Evolutionary conservation across 2,329 filamentous ascomycete genomes (phyloP), one percentile per base, ranked within the genome.

Genomic region (Xylariaceae sp.): DNA sequence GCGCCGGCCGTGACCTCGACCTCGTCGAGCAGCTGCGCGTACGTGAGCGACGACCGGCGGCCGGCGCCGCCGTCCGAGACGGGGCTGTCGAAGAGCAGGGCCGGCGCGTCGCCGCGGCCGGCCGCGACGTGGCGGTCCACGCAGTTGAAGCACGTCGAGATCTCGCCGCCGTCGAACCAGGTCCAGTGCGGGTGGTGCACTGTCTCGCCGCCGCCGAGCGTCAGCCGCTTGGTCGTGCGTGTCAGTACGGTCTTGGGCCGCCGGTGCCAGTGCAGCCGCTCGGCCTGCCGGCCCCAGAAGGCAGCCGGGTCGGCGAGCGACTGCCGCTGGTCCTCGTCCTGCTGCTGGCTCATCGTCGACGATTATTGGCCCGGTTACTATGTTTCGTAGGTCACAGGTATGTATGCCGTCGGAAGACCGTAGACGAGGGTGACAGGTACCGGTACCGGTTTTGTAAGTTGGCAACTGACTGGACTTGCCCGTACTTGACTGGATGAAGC

Each of bases 141-240:
- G 55, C 87, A 93, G 57, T 95, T 96, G 66, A 87, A 94, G 46
- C 83, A 87, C 0, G 87, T 94, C 24, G 83, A 92, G 47, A 96
- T 84, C 63, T 92, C 79, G 42, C 89, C 90, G 42, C 78, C 85
- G 0, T 84, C 76, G 47, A 94, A 95, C 90, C 90, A 96, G 42
- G 77, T 75, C 88, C 89, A 95, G 52, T 83, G 78, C 26, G 77
- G 70, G 53, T 94, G 80, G n/a, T n/a, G n/a, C n/a, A n/a, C n/a
- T n/a, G n/a, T n/a, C 12, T 67, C 8, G 13, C 13, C 64, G n/a
- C 67, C 60, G 36, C 78, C 79, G 43, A 63, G 72, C 33, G 67
- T 59, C 4, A 92, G 65, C 6, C 65, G 75, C 59, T 84, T 89
- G 30, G 69, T 75, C 14, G 67, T 71, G 24, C 63, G 65, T 3